These are phyloP conservation scores for Cercospora sp. DNA, from an alignment of 2,329 filamentous ascomycete species.

Conservation along the genomic window DNA sequence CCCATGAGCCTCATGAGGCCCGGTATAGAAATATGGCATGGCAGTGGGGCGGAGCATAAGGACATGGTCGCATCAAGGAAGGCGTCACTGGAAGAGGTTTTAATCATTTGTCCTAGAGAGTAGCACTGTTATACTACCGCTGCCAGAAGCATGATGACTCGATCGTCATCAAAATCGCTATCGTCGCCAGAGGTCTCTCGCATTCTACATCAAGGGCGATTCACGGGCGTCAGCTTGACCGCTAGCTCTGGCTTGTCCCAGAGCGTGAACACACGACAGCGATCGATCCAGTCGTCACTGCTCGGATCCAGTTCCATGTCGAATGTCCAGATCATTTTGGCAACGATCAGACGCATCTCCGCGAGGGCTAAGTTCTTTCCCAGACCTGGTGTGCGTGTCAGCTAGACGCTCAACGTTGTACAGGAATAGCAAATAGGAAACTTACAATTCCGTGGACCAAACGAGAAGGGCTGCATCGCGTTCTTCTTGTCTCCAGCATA, in stretches of 20 bases:
- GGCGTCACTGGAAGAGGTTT: background rate
- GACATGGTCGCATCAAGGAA: background rate
- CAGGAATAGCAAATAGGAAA: too few relatives aligned
- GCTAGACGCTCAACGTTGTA: constrained; percentile 8
- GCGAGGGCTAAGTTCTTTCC: constrained; percentile 39
- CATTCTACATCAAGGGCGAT: constrained; percentile 9
- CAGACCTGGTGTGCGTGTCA: constrained; percentile 21
- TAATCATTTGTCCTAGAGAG: background rate
- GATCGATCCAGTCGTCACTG: constrained; percentile 13
- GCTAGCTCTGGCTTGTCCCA: constrained; percentile 32
- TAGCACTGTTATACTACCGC: background rate
- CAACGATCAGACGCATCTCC: constrained; percentile 43
- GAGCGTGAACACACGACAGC: constrained; percentile 21
- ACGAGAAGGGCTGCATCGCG: constrained; percentile 36
- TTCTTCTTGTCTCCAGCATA: constrained; percentile 34
- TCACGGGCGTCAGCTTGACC: constrained; percentile 28
- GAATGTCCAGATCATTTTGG: constrained; percentile 45
- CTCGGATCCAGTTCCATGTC: constrained; percentile 37
- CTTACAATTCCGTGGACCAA: constrained; percentile 31
- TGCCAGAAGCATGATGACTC: background rate
- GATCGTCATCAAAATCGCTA: too few relatives aligned
- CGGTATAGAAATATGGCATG: background rate
- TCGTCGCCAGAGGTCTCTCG: background rate
- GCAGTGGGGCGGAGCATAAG: background rate
- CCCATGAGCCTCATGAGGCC: background rate